phyloP scores from a whole-genome alignment of 495 filamentous ascomycete species.

The Aspergillus bertholletiae region DNA sequence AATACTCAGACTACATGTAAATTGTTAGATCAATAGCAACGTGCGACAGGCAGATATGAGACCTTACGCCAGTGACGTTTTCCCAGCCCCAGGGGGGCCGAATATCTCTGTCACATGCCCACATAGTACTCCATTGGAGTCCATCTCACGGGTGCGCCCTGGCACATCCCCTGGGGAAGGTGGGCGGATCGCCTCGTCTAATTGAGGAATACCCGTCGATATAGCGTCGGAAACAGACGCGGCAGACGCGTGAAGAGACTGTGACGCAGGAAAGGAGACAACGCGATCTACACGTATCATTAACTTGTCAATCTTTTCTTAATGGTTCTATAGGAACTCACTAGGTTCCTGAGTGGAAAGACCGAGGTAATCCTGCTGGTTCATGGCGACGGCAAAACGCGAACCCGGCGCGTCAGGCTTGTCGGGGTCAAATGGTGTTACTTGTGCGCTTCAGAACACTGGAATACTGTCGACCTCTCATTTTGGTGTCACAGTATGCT shows the following conservation, averaged over 20 bases:
- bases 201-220: constrained; percentile 59
- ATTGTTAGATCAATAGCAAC: background rate
- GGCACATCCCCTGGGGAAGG: constrained; percentile 6
- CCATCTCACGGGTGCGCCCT: background rate
- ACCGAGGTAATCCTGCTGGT: constrained; percentile 26
- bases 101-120: constrained; percentile 86
- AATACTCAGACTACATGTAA: constrained; percentile 58
- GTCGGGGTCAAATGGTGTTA: constrained; percentile 1
- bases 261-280: constrained; percentile 82
- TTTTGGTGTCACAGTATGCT: background rate
- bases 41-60: background rate
- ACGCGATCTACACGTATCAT: constrained; percentile 47
- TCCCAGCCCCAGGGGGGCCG: constrained; percentile 85
- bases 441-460: background rate
- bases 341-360: constrained; percentile 28
- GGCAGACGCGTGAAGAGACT: constrained; percentile 67
- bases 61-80: constrained; percentile 75
- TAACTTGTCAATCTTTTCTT: background rate
- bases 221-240: constrained; percentile 47
- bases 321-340: constrained; percentile 12
- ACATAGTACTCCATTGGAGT: constrained; percentile 52
- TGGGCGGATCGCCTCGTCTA: constrained; percentile 53
- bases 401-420: background rate
- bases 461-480: background rate
- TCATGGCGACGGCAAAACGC: constrained; percentile 13